Percentiles rank a stretch among this genome's conserved stretches.
These are phyloP conservation scores for Suaeda aralocaspica DNA, from an alignment of 148 eudicot species.

Conservation along the genomic window DNA sequence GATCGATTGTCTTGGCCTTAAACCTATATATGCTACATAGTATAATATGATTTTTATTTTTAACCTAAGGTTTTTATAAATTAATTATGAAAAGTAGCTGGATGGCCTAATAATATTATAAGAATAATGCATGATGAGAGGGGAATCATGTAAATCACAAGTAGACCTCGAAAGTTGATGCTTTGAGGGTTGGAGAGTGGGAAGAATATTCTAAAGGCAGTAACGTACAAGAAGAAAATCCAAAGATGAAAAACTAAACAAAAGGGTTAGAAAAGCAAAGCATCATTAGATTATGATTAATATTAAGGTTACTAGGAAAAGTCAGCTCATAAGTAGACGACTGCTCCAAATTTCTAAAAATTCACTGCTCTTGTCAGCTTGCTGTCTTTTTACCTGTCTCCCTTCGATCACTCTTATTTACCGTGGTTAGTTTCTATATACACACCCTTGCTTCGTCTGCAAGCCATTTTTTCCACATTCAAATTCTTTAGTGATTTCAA, in stretches of 20 bases:
- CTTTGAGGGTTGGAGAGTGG: conserved; percentile 37
- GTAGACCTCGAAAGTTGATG: conserved; percentile 58
- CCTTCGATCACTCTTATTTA: neutral
- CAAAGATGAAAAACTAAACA: conserved; percentile 57
- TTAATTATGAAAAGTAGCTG: neutral
- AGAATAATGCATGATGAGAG: neutral
- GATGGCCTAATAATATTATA: neutral
- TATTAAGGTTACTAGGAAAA: conserved; percentile 42
- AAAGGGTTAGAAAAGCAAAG: conserved; percentile 32
- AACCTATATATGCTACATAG: neutral
- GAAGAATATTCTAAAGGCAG: conserved; percentile 71
- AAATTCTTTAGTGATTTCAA: too few relatives aligned
- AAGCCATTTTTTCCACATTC: neutral
- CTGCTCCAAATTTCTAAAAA: conserved; percentile 59
- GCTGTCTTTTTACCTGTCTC: conserved; percentile 39
- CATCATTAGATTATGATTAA: conserved; percentile 85
- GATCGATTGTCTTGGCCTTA: conserved; percentile 32
- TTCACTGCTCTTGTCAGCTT: conserved; percentile 76
- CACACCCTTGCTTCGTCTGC: neutral
- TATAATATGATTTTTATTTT: too few relatives aligned
- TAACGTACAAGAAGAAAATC: conserved; percentile 65
- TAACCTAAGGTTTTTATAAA: neutral
- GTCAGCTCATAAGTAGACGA: conserved; percentile 80
- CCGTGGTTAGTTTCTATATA: neutral
- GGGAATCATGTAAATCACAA: conserved; percentile 22